A percentile compares a stretch with the other conserved stretches of the same genome.
Conservation (phyloP, 345 rosid genomes). For the Chamaenerion angustifolium region DNA sequence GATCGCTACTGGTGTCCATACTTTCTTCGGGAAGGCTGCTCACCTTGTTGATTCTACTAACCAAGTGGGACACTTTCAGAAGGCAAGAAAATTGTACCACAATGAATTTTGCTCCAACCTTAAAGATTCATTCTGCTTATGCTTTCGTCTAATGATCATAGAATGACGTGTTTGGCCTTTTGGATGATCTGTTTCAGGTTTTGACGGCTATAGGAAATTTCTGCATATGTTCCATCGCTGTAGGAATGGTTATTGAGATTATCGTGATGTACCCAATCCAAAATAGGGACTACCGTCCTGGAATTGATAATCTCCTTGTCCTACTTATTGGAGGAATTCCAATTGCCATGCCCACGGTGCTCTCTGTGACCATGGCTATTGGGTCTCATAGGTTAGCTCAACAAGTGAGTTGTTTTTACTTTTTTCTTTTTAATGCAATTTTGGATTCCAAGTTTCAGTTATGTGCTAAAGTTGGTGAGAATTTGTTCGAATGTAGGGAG, state of each 20-base stretch:
- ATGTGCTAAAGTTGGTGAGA: not conserved
- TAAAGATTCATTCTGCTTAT: no score
- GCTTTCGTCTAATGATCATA: no score
- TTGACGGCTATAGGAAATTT: constrained; percentile 80
- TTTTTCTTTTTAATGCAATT: no score
- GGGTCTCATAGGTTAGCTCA: constrained; percentile 51
- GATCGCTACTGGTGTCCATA: constrained; percentile 87
- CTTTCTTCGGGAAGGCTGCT: constrained; percentile 89
- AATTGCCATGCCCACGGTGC: constrained; percentile 62
- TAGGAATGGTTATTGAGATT: constrained; percentile 69
- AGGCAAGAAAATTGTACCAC: constrained; percentile 24
- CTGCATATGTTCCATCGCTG: constrained; percentile 78
- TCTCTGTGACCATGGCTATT: constrained; percentile 62
- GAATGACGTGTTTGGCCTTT: not conserved
- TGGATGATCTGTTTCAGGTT: constrained; percentile 18
- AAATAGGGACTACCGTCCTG: constrained; percentile 60
- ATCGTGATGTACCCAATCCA: constrained; percentile 86
- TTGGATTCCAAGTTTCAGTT: not conserved
- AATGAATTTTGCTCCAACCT: no score
- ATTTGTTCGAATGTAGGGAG: constrained; percentile 25
- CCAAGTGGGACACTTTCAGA: constrained; percentile 89
- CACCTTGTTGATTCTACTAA: constrained; percentile 78
- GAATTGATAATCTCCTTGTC: constrained; percentile 70
- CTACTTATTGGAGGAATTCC: constrained; percentile 14
- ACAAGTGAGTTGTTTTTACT: constrained; percentile 21